phyloP scores from a whole-genome alignment of 129 eudicot genomes.

The Ambrosia artemisiifolia region DNA sequence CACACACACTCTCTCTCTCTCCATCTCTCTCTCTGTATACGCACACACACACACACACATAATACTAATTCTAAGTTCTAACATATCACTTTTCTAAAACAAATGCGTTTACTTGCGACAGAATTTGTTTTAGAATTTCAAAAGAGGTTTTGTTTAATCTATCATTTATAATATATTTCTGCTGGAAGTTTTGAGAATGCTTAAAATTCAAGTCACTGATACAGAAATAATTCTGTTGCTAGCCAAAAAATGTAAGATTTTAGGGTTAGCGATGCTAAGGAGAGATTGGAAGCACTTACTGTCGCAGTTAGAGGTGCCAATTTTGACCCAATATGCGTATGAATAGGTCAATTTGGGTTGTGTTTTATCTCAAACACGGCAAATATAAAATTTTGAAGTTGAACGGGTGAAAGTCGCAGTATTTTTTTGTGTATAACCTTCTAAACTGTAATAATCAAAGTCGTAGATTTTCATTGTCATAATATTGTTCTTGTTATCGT shows the following conservation, averaged over 20 bases:
- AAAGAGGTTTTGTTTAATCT: background rate
- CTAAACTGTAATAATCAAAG: background rate
- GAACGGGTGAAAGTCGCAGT: background rate
- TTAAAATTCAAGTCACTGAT: background rate
- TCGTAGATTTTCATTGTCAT: background rate
- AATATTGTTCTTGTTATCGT: background rate
- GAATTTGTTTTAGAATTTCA: conserved; percentile 1
- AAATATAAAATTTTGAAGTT: background rate
- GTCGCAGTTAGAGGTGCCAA: background rate
- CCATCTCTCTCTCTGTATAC: conserved; percentile 3
- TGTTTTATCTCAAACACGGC: background rate
- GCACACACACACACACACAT: background rate
- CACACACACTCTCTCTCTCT: conserved; percentile 10
- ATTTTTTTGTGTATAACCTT: background rate
- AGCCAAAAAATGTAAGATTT: background rate
- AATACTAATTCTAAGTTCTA: background rate
- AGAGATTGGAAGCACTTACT: background rate
- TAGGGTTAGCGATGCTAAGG: background rate
- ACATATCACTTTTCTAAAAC: background rate
- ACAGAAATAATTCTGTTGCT: conserved; percentile 1
- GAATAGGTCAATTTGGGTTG: background rate
- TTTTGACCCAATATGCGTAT: background rate
- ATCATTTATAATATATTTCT: background rate
- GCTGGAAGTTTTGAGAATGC: background rate
- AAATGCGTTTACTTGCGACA: background rate